phyloP scores from a whole-genome alignment of 192 early-diverging fungal genomes.

The Backusella mclennaniae region DNA sequence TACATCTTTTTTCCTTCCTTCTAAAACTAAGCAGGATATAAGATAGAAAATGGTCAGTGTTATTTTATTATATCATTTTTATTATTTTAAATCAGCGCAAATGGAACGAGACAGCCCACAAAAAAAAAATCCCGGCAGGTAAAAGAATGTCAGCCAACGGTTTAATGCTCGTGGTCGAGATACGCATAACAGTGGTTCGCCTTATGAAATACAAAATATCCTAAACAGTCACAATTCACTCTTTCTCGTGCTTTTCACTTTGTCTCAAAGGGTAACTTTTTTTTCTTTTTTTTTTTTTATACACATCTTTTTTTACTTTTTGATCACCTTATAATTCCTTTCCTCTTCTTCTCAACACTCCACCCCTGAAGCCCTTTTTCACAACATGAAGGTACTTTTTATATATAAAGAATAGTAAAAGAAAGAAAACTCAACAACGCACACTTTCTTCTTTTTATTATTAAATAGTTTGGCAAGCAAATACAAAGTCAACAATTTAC shows the following conservation, averaged over 20 bases:
- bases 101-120: neutral
- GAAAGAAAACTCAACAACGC: neutral
- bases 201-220: neutral
- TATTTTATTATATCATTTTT: neutral
- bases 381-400: neutral
- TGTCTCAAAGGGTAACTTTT: neutral
- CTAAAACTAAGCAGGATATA: neutral
- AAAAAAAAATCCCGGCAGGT: neutral
- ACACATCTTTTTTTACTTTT: neutral
- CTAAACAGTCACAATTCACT: neutral
- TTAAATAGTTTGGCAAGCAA: conserved; percentile 92
- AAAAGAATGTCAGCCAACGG: neutral
- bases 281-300: neutral
- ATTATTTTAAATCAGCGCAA: conserved; percentile 4
- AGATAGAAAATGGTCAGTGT: neutral
- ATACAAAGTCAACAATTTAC: conserved; percentile 88
- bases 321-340: neutral
- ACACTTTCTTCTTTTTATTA: neutral
- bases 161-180: neutral
- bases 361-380: neutral
- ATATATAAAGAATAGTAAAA: neutral
- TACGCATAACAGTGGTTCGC: conserved; percentile 3
- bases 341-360: neutral
- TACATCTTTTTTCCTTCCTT: too few species aligned
- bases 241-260: conserved; percentile 1